These are phyloP conservation scores for Raddia guianensis DNA, from an alignment of 176 grass and related monocot genomes.

Conservation along the genomic window DNA sequence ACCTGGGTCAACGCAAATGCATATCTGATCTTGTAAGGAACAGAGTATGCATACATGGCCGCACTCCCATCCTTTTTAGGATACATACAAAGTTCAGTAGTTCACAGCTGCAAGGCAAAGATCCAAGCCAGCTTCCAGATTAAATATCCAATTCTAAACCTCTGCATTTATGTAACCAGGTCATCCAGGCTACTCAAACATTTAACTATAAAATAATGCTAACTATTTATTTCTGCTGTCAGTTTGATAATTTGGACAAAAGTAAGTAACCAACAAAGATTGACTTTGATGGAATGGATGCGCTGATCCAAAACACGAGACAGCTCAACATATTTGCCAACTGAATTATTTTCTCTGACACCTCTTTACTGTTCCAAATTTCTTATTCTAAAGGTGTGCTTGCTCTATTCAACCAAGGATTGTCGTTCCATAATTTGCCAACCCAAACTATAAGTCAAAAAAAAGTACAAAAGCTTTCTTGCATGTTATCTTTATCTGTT, in stretches of 20 bases:
- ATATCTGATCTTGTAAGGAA: not conserved
- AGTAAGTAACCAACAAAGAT: not conserved
- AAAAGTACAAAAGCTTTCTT: too few relatives aligned
- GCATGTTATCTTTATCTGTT: too few relatives aligned
- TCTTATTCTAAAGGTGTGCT: not conserved
- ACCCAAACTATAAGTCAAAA: conserved; percentile 29
- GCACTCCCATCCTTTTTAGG: not conserved
- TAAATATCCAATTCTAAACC: not conserved
- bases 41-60: not conserved
- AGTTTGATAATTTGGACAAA: not conserved
- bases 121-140: conserved; percentile 28
- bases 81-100: not conserved
- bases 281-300: conserved; percentile 7
- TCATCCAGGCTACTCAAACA: not conserved
- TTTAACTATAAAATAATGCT: conserved; percentile 1
- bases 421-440: conserved; percentile 25
- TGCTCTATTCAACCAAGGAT: conserved; percentile 16
- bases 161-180: conserved; percentile 1
- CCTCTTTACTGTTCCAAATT: conserved; percentile 23
- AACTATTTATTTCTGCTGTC: not conserved
- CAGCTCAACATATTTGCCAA: conserved; percentile 17
- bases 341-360: not conserved
- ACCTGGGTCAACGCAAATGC: not conserved
- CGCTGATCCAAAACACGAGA: not conserved
- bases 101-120: conserved; percentile 4